A percentile compares a stretch with the other conserved stretches of the same genome.
Conservation (phyloP, 116 monocot genomes). For the Trichopus zeylanicus region DNA sequence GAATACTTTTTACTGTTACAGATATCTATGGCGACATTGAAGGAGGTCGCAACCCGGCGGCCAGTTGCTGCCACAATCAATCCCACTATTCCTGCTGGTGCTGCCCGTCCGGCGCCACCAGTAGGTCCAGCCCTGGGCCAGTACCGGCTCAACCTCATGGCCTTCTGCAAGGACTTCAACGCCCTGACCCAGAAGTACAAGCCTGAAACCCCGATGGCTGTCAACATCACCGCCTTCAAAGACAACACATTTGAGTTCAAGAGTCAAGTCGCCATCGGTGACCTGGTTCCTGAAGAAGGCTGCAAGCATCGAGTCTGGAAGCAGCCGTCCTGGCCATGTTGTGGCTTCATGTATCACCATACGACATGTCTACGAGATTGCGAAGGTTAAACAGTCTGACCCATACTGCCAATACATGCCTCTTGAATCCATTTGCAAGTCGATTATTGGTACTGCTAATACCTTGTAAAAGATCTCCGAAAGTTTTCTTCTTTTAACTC, state of each 20-base stretch:
- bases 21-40: slow-evolving; percentile 23
- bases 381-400: slow-evolving; percentile 86
- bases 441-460: slow-evolving; percentile 84
- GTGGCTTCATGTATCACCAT: slow-evolving; percentile 51
- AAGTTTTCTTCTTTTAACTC: neutral
- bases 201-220: slow-evolving; percentile 91
- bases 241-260: slow-evolving; percentile 95
- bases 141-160: slow-evolving; percentile 95
- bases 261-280: slow-evolving; percentile 78
- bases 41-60: slow-evolving; percentile 33
- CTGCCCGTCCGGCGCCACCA: slow-evolving; percentile 84
- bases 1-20: too few relatives aligned
- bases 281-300: slow-evolving; percentile 92
- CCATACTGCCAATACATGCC: slow-evolving; percentile 61
- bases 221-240: slow-evolving; percentile 85
- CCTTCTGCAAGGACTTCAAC: slow-evolving; percentile 99
- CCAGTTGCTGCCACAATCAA: slow-evolving; percentile 70
- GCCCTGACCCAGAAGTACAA: slow-evolving; percentile 95
- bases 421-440: slow-evolving; percentile 78
- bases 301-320: slow-evolving; percentile 81
- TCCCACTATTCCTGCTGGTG: slow-evolving; percentile 82
- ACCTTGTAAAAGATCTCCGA: slow-evolving; percentile 75
- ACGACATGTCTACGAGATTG: slow-evolving; percentile 88
- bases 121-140: slow-evolving; percentile 88
- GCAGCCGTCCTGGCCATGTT: slow-evolving; percentile 70